These are phyloP conservation scores for Comarum palustre DNA, from an alignment of 306 rosid genomes.

Conservation along the genomic window DNA sequence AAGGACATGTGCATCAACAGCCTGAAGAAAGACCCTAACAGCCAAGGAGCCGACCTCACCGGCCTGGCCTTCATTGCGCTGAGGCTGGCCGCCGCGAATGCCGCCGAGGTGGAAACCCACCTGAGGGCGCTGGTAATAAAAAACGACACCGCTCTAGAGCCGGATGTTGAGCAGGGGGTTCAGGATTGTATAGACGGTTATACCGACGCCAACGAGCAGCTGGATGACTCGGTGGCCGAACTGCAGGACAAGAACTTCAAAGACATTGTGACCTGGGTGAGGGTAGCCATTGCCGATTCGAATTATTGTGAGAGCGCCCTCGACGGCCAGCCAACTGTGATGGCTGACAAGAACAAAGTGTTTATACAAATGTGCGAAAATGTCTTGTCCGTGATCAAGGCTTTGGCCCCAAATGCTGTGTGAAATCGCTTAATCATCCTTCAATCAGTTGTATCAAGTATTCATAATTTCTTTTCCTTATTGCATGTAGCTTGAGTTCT, in stretches of 20 bases:
- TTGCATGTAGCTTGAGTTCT: neutral
- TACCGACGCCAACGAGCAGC: conserved; percentile 40
- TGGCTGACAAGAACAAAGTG: conserved; percentile 8
- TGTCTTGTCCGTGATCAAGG: conserved; percentile 26
- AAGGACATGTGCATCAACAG: conserved; percentile 25
- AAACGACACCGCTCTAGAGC: conserved; percentile 8
- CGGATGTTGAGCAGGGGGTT: conserved; percentile 23
- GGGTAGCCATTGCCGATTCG: conserved; percentile 26
- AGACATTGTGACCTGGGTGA: conserved; percentile 31
- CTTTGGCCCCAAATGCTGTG: neutral
- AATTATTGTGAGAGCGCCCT: conserved; percentile 13
- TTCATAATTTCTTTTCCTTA: neutral
- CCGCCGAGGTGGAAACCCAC: conserved; percentile 32
- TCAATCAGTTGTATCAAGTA: neutral
- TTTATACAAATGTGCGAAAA: conserved; percentile 29
- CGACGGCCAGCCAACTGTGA: neutral
- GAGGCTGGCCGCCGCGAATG: conserved; percentile 29
- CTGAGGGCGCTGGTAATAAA: conserved; percentile 3
- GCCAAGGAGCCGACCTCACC: conserved; percentile 29
- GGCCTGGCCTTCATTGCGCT: conserved; percentile 36
- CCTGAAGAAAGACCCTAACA: conserved; percentile 26
- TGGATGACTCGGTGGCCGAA: conserved; percentile 31
- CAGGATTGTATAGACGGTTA: conserved; percentile 37
- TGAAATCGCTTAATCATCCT: neutral
- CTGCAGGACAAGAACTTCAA: neutral